Conservation (phyloP, 208 protist genomes). For the Naegleria lovaniensis region DNA sequence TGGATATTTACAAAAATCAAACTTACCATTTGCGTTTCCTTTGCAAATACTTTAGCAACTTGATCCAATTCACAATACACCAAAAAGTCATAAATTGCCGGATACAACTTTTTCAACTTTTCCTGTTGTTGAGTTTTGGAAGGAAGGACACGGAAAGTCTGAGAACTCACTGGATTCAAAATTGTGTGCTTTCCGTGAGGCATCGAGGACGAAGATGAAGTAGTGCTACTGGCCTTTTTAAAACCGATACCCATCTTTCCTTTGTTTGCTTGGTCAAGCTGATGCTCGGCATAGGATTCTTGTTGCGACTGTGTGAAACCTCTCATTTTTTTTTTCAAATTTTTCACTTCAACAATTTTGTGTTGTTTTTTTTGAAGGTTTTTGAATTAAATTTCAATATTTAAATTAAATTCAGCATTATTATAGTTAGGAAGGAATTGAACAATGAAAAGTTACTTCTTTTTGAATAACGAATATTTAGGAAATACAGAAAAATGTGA, state of each 20-base stretch:
- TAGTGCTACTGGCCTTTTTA: background rate
- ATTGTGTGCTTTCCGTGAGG: background rate
- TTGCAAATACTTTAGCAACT: background rate
- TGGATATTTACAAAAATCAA: background rate
- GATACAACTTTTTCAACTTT: slow-evolving; percentile 4
- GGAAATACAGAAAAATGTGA: too few relatives aligned
- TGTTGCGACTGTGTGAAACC: background rate
- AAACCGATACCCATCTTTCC: background rate
- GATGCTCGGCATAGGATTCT: background rate
- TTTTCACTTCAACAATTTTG: background rate
- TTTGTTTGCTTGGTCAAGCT: background rate
- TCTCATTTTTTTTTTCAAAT: slow-evolving; percentile 15
- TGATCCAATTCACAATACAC: background rate
- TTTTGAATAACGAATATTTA: too few relatives aligned
- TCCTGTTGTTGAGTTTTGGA: background rate
- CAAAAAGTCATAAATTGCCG: background rate
- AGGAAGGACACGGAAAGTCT: background rate
- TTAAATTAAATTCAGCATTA: too few relatives aligned
- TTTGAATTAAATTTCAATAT: too few relatives aligned
- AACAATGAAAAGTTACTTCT: too few relatives aligned
- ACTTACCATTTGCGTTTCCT: background rate
- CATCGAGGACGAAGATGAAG: background rate
- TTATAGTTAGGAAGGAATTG: too few relatives aligned
- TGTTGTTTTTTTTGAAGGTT: too few relatives aligned
- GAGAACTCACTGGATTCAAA: background rate